These are phyloP conservation scores for Acanthamoeba triangularis DNA, from an alignment of 208 protist species.

Conservation along the genomic window DNA sequence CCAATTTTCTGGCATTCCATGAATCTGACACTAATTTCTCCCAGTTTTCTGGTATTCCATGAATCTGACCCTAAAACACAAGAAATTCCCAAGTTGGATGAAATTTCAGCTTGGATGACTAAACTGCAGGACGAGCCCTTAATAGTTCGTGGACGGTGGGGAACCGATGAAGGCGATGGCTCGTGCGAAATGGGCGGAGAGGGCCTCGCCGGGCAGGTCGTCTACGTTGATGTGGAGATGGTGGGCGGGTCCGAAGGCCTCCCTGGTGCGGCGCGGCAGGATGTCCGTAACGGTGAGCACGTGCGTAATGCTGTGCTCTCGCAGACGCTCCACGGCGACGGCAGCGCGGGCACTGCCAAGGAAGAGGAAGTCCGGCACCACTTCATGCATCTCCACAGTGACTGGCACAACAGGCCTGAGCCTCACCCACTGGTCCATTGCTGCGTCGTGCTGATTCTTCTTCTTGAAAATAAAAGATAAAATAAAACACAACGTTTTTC, in stretches of 20 bases:
- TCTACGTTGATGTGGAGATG: slow-evolving; percentile 76
- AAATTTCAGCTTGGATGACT: no score
- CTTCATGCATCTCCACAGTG: slow-evolving; percentile 56
- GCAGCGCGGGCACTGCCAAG: slow-evolving; percentile 78
- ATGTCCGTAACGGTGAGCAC: slow-evolving; percentile 30
- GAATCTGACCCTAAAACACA: no score
- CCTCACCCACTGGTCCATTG: no score
- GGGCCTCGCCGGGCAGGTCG: slow-evolving; percentile 43
- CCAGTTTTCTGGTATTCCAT: no score
- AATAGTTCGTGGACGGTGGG: not conserved
- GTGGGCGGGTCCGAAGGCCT: slow-evolving; percentile 77
- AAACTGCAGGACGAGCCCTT: no score
- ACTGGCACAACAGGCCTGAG: no score
- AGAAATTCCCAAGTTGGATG: no score
- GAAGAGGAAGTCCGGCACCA: slow-evolving; percentile 79
- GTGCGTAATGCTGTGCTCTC: not conserved
- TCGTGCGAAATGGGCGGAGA: slow-evolving; percentile 74
- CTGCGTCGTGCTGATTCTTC: no score
- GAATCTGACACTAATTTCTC: no score
- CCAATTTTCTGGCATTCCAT: no score
- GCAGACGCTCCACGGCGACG: slow-evolving; percentile 2
- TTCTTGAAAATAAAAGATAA: no score
- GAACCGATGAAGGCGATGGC: slow-evolving; percentile 73
- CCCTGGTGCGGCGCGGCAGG: not conserved
- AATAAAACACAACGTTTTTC: no score